Percentiles rank a stretch among this genome's conserved stretches.
These are phyloP conservation scores for Aphanoascus verrucosus DNA, from an alignment of 2,329 filamentous ascomycete species.

Conservation along the genomic window DNA sequence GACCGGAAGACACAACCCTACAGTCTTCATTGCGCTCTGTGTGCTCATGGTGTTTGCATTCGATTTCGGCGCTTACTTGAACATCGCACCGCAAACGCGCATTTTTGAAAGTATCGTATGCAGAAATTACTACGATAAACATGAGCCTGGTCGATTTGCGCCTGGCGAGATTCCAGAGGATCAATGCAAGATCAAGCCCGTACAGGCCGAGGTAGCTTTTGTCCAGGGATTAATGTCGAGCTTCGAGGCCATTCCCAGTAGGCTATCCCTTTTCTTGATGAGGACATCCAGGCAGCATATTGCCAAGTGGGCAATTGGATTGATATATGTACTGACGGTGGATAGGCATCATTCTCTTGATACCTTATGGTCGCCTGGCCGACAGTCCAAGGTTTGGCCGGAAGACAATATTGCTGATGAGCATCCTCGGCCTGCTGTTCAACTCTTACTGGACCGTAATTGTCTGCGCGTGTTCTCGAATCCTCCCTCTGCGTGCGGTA, in stretches of 20 bases:
- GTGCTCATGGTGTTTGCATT: constrained; percentile 8
- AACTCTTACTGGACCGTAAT: constrained; percentile 25
- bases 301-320: background rate
- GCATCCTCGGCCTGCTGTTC: constrained; percentile 33
- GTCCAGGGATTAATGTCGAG: constrained; percentile 43
- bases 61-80: constrained; percentile 13
- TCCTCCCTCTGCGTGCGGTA: constrained; percentile 37
- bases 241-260: constrained; percentile 37
- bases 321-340: background rate
- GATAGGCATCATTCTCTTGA: constrained; percentile 36
- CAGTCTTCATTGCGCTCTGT: constrained; percentile 12
- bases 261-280: constrained; percentile 8
- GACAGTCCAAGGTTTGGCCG: constrained; percentile 36
- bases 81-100: constrained; percentile 26
- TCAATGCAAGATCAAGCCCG: constrained; percentile 40
- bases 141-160: constrained; percentile 36
- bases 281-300: background rate
- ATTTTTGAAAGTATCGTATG: constrained; percentile 43
- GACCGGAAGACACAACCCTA: constrained; percentile 8
- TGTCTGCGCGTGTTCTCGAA: constrained; percentile 31
- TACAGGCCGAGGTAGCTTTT: constrained; percentile 41
- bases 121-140: constrained; percentile 33
- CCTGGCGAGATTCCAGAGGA: constrained; percentile 38
- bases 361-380: constrained; percentile 42
- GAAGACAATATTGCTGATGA: constrained; percentile 36